A percentile compares a stretch with the other conserved stretches of the same genome.
Evolutionary conservation across 306 rosid species (phyloP).

Genomic region (Rosa multiflora): DNA sequence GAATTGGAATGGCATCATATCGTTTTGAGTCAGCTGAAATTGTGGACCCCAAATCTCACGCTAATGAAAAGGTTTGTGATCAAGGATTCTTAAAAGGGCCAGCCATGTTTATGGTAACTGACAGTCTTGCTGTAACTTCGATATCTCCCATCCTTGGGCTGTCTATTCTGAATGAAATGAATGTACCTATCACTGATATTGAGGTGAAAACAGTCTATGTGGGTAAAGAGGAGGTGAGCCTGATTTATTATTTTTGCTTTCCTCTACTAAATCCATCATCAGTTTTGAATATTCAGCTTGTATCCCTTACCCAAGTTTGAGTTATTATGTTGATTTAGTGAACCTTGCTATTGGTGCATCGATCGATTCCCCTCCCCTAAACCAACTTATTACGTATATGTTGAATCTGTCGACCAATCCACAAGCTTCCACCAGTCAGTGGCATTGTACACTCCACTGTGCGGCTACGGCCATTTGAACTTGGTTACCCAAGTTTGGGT

Average conservation of each 20-base stretch:
- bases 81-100: not conserved
- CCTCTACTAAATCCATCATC: not conserved
- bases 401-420: not conserved
- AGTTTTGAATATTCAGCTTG: not conserved
- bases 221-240: constrained; percentile 13
- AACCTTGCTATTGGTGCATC: not conserved
- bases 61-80: not conserved
- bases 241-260: not conserved
- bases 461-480: not conserved
- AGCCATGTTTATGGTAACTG: constrained; percentile 10
- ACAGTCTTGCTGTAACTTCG: constrained; percentile 13
- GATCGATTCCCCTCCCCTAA: not conserved
- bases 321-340: not conserved
- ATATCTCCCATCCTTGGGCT: not conserved
- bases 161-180: constrained; percentile 6
- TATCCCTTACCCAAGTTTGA: not conserved
- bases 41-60: not conserved
- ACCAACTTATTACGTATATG: not conserved
- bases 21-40: not conserved
- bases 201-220: constrained; percentile 6
- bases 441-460: not conserved
- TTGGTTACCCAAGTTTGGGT: not conserved
- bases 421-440: not conserved
- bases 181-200: constrained; percentile 16
- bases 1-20: not conserved